Conservation (phyloP, 73 alveolate genomes). For the Loxodes magnus region DNA sequence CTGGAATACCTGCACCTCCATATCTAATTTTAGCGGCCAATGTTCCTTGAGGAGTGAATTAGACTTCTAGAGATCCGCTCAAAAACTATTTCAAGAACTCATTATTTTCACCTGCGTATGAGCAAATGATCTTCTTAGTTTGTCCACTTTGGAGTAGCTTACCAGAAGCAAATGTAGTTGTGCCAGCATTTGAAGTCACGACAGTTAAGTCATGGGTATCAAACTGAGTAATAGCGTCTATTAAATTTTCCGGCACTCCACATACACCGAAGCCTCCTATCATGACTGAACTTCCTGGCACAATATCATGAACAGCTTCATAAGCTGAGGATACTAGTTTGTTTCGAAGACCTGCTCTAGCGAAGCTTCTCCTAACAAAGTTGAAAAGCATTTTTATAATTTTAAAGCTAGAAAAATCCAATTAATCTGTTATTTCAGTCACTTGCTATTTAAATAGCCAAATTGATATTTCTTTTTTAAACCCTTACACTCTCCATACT, state of each 20-base stretch:
- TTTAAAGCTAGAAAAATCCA: too few species aligned
- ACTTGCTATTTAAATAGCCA: too few species aligned
- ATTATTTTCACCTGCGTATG: conserved; percentile 69
- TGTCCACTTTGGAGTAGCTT: conserved; percentile 6
- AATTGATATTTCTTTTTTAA: too few species aligned
- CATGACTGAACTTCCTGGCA: conserved; percentile 46
- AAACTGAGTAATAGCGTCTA: conserved; percentile 41
- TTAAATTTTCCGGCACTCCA: conserved; percentile 88
- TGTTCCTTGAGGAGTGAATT: conserved; percentile 77
- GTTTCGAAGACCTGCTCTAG: not conserved
- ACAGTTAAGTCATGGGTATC: conserved; percentile 51
- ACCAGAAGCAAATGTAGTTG: conserved; percentile 23
- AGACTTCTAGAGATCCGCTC: conserved; percentile 71
- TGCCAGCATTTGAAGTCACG: conserved; percentile 61
- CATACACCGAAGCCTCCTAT: conserved; percentile 93
- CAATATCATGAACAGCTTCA: conserved; percentile 49
- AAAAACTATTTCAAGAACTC: conserved; percentile 50
- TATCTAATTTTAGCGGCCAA: conserved; percentile 74
- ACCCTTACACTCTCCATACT: too few species aligned
- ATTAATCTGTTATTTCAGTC: too few species aligned
- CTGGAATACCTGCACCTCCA: conserved; percentile 96
- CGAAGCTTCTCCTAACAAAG: too few species aligned
- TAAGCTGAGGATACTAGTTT: not conserved
- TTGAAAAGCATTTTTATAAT: too few species aligned
- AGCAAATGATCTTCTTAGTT: conserved; percentile 22